Evolutionary conservation across 495 filamentous ascomycete genomes (phyloP).

Genomic region (Annulohypoxylon nitens): DNA sequence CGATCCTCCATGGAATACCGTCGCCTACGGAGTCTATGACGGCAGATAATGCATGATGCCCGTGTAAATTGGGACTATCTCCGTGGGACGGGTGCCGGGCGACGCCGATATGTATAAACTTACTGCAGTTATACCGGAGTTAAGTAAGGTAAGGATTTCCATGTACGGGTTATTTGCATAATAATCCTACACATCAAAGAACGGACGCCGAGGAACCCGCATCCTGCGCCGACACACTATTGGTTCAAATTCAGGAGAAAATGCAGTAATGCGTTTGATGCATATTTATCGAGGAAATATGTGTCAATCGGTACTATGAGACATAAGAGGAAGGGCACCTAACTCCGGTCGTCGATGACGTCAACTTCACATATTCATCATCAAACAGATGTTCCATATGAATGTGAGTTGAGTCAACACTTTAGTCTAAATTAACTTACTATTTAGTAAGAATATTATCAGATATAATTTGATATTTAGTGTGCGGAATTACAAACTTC

Average conservation of each 20-base stretch:
- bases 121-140: slow-evolving; percentile 7
- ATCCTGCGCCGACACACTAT: background rate
- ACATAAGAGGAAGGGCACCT: background rate
- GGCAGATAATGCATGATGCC: background rate
- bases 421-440: background rate
- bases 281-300: background rate
- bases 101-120: background rate
- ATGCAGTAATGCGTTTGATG: background rate
- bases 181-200: background rate
- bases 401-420: background rate
- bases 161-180: background rate
- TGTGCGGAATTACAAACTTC: background rate
- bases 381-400: background rate
- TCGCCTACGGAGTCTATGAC: background rate
- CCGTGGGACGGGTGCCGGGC: background rate
- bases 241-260: background rate
- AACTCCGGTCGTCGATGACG: slow-evolving; percentile 13
- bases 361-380: slow-evolving; percentile 7
- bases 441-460: background rate
- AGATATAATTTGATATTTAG: background rate
- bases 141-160: background rate
- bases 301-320: background rate
- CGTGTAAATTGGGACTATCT: slow-evolving; percentile 5
- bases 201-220: slow-evolving; percentile 22
- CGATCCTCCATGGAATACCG: background rate